Evolutionary conservation across 345 rosid species (phyloP), one percentile per base, ranked within the genome.

Genomic region (Pistacia integerrima): DNA sequence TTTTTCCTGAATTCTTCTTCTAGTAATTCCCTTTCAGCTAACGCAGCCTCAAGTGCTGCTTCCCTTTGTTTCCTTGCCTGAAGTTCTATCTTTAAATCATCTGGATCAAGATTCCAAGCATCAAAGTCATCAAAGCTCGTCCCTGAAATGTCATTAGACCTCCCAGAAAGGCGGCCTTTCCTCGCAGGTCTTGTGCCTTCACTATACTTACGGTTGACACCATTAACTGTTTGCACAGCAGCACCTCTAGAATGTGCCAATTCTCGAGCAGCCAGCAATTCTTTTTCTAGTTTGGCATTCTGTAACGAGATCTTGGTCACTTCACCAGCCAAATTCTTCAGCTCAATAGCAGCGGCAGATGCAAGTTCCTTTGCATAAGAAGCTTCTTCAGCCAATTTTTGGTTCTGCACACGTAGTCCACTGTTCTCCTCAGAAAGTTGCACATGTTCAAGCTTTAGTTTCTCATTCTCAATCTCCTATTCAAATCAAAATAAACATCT

Each of bases 261-360:
- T 57, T 92, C 99, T 77, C 95, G 87, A 64, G 94, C 86, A 78
- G 94, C 86, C 82, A 79, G 61, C 72, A 94, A 69, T 68, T 94
- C 98, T 76, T 94, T 94, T 73, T 93, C 98, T 51, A 92, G 82
- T 79, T 94, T 97, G 51, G 89, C 86, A 72, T 91, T 94, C 80
- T 90, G 97, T 71, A 92, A 72, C 5, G 98, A 92, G 60, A 94
- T 85, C 78, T 88, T 94, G 56, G 99, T 94, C 65, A 97, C 98
- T 88, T 97, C 98, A 59, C 87, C 83, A 67, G 98, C 99, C 77
- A 97, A 90, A 78, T 91, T 97, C 86, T 97, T 97, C 68, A 97
- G 85, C 86, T 97, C 99, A 78, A 97, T 96, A 25, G 99, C 99
- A 36, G 99, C 99, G 77, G 99, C 99, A 82, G 99, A 92, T 0